Evolutionary conservation across 2,329 filamentous ascomycete genomes (phyloP).

Genomic region (Fusarium sp.): DNA sequence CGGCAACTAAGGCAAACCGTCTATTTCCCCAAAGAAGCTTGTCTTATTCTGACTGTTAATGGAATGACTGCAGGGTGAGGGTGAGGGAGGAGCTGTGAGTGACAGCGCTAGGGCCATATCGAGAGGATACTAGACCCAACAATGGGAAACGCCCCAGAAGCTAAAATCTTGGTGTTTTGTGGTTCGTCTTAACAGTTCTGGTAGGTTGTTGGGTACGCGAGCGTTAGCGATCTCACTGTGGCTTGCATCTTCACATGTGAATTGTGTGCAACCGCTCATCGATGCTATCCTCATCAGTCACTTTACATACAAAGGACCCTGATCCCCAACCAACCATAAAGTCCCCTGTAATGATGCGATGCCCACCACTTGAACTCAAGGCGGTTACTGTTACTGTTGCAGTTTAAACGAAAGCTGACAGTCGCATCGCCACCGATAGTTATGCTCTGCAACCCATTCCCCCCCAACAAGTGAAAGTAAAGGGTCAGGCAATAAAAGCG

Average conservation of each 20-base stretch:
- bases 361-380: background rate
- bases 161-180: slow-evolving; percentile 13
- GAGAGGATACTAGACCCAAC: slow-evolving; percentile 15
- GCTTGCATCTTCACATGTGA: slow-evolving; percentile 21
- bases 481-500: background rate
- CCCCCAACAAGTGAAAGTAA: slow-evolving; percentile 3
- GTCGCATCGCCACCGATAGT: slow-evolving; percentile 10
- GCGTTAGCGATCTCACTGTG: slow-evolving; percentile 20
- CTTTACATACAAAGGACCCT: slow-evolving; percentile 4
- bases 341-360: slow-evolving; percentile 18
- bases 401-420: slow-evolving; percentile 1
- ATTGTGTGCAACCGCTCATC: background rate
- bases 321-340: slow-evolving; percentile 26
- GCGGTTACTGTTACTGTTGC: slow-evolving; percentile 2
- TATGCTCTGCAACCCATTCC: background rate
- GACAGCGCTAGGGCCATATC: background rate
- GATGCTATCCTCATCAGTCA: slow-evolving; percentile 3
- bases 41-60: background rate
- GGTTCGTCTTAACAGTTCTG: slow-evolving; percentile 20
- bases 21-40: background rate
- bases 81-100: background rate
- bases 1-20: background rate
- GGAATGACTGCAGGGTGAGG: slow-evolving; percentile 6
- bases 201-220: slow-evolving; percentile 5
- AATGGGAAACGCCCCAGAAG: slow-evolving; percentile 14